Conservation (phyloP, 1,284 basidiomycete species). For the Boletellus dicymbophilus region DNA sequence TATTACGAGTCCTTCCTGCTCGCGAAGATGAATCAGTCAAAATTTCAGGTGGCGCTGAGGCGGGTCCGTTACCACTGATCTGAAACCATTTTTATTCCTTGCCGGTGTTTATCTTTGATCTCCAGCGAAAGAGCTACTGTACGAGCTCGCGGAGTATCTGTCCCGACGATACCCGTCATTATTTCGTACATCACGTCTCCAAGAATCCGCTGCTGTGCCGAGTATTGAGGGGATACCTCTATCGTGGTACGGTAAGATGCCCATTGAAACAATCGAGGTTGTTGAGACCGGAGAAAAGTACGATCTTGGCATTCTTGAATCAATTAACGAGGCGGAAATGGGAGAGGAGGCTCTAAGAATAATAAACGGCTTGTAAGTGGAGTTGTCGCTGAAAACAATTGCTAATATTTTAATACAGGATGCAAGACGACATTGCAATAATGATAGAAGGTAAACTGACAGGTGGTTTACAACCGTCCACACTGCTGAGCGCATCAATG, state of each 20-base stretch:
- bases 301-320: conserved; percentile 44
- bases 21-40: conserved; percentile 43
- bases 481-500: conserved; percentile 4
- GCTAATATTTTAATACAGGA: conserved; percentile 28
- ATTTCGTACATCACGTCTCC: conserved; percentile 52
- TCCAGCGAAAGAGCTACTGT: conserved; percentile 61
- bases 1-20: conserved; percentile 49
- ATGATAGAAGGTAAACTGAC: conserved; percentile 65
- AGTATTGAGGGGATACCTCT: conserved; percentile 38
- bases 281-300: conserved; percentile 55
- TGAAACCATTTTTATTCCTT: background rate
- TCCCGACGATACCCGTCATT: conserved; percentile 61
- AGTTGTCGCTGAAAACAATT: background rate
- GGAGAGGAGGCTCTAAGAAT: conserved; percentile 62
- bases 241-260: conserved; percentile 52
- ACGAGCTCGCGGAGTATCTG: conserved; percentile 68
- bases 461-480: background rate
- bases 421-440: conserved; percentile 76
- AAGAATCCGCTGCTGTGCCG: conserved; percentile 12
- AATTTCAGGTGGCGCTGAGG: conserved; percentile 52
- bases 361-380: conserved; percentile 62
- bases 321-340: conserved; percentile 29
- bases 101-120: background rate
- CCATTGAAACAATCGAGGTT: conserved; percentile 52
- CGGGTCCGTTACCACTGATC: conserved; percentile 45